These are phyloP conservation scores for Hibiscus trionum DNA, from an alignment of 345 rosid genomes.

Conservation along the genomic window DNA sequence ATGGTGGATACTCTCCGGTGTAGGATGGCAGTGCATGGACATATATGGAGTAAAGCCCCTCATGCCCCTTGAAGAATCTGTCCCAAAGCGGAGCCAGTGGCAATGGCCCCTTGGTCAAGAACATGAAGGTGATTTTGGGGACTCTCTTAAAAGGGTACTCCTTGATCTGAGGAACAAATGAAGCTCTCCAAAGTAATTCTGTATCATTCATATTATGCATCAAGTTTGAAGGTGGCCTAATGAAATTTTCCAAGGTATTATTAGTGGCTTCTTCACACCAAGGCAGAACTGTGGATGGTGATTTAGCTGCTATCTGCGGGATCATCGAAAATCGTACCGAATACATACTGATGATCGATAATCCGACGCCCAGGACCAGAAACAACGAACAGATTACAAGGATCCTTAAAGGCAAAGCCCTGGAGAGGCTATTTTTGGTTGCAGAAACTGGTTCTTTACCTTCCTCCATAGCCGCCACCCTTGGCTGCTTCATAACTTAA, in stretches of 20 bases:
- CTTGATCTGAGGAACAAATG: conserved; percentile 46
- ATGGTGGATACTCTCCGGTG: conserved; percentile 31
- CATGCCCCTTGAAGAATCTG: conserved; percentile 63
- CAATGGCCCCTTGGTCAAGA: conserved; percentile 80
- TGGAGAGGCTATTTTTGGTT: conserved; percentile 27
- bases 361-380: conserved; percentile 40
- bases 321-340: conserved; percentile 29
- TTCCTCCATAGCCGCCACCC: conserved; percentile 39
- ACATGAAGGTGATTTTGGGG: conserved; percentile 92
- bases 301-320: conserved; percentile 22
- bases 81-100: conserved; percentile 93
- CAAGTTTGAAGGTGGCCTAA: conserved; percentile 47
- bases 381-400: conserved; percentile 39
- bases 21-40: conserved; percentile 67
- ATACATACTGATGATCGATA: conserved; percentile 45
- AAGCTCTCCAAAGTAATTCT: conserved; percentile 83
- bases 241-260: conserved; percentile 30
- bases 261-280: conserved; percentile 17
- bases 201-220: conserved; percentile 67
- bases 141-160: conserved; percentile 59
- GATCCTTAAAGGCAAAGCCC: conserved; percentile 31
- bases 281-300: conserved; percentile 22
- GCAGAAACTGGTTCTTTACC: conserved; percentile 31
- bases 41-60: conserved; percentile 61
- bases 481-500: conserved; percentile 23